Evolutionary conservation across 1,139 yeast genomes (phyloP).

Genomic region (Yamadazyma membranifaciens): DNA sequence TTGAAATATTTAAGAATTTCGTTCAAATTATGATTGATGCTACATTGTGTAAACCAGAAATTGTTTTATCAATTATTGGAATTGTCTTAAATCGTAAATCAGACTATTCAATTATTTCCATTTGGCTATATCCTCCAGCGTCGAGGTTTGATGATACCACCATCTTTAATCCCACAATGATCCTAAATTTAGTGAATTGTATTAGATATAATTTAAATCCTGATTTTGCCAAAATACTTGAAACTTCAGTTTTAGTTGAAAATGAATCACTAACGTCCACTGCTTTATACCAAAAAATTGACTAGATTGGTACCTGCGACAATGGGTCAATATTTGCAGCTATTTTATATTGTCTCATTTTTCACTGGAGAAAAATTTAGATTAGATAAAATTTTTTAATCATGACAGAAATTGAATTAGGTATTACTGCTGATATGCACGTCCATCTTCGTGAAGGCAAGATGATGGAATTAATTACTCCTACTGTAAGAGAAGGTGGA

Average conservation of each 20-base stretch:
- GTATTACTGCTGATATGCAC: constrained; percentile 91
- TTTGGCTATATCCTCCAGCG: constrained; percentile 22
- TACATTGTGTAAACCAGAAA: constrained; percentile 15
- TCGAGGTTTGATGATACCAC: constrained; percentile 8
- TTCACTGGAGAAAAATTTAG: neutral
- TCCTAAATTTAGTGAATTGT: constrained; percentile 15
- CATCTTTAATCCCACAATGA: constrained; percentile 11
- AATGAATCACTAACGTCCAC: constrained; percentile 12
- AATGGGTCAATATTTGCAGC: too few relatives aligned
- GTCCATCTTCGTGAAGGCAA: constrained; percentile 92
- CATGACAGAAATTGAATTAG: constrained; percentile 52
- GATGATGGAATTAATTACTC: constrained; percentile 90
- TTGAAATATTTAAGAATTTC: constrained; percentile 14
- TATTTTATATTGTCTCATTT: neutral
- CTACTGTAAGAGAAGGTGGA: constrained; percentile 89
- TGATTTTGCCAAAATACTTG: constrained; percentile 2
- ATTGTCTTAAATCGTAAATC: constrained; percentile 16
- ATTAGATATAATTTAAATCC: constrained; percentile 13
- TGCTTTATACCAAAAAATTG: constrained; percentile 2
- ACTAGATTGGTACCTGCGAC: too few relatives aligned
- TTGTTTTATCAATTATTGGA: constrained; percentile 14
- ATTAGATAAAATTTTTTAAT: neutral
- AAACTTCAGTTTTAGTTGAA: constrained; percentile 17
- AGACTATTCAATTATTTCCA: constrained; percentile 19
- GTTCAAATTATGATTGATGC: constrained; percentile 14